Evolutionary conservation across 148 eudicot species (phyloP), one percentile per base, ranked within the genome.

Genomic region (Salicornia ramosissima): DNA sequence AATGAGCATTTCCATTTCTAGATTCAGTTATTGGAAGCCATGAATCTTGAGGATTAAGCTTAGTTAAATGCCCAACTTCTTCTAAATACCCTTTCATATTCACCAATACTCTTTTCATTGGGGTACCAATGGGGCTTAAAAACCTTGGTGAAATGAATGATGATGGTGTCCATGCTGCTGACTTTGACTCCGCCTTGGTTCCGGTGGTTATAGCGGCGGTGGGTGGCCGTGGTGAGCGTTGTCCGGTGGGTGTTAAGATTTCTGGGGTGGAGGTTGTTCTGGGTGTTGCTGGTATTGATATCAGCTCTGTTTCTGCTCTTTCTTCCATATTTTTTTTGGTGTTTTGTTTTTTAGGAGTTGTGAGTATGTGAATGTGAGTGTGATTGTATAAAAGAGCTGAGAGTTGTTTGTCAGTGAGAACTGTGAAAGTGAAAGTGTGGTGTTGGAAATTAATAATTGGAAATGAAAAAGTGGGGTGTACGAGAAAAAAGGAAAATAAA

Each of bases 21-120:
- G 96, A 90, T 71, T 94, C 98, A 19, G 98, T 94, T 13, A 94
- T 94, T 6, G 99, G 97, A 52, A 94, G 89, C 99, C 99, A 94
- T 25, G 97, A 96, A 69, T 94, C 99, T 74, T 94, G 99, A 1
- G 99, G 99, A 65, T 94, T 90, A 6, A 94, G 92, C 76, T 94
- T 94, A 1, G 99, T 94, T 7, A 94, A 66, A 49, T 94, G 99
- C 0, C 99, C 99, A 30, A 94, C 86, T 60, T 94, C 99, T 70
- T 94, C 99, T 54, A 94, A 76, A 25, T 94, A 94, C 2, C 90
- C 86, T 57, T 94, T 94, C 99, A 94, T 94, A 68, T 94, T 94
- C 0, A 87, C 68, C 40, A 94, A 54, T 36, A 87, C 99, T 73
- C 91, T 84, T 69, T 94, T 94, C 99, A 94, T 94, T 29, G 99